These are phyloP conservation scores for Raffaelea albimanens DNA, from an alignment of 2,329 filamentous ascomycete genomes.

Conservation along the genomic window DNA sequence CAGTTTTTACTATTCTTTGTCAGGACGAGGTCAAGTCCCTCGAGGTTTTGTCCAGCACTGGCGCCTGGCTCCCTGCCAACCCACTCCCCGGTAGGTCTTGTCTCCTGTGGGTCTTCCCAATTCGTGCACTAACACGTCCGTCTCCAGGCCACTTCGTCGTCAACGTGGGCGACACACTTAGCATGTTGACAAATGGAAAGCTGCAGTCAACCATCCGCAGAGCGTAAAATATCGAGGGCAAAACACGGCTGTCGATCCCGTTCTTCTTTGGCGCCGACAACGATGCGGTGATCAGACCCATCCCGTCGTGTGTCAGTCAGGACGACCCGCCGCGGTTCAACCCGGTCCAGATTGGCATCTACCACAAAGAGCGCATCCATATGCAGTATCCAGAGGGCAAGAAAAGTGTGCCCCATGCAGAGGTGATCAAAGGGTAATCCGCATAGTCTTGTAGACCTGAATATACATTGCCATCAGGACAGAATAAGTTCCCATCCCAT, in stretches of 20 bases:
- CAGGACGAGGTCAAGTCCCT: neutral
- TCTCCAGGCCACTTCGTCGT: slow-evolving; percentile 44
- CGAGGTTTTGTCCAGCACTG: neutral
- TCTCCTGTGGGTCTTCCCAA: too few relatives aligned
- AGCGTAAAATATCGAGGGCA: slow-evolving; percentile 29
- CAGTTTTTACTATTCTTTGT: neutral
- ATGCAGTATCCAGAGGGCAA: too few relatives aligned
- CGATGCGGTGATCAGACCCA: slow-evolving; percentile 36
- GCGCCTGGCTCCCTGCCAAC: neutral
- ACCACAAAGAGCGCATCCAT: too few relatives aligned
- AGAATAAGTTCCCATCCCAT: neutral
- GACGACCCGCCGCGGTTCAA: slow-evolving; percentile 26
- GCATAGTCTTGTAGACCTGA: too few relatives aligned
- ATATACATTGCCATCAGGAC: too few relatives aligned
- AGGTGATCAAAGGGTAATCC: too few relatives aligned
- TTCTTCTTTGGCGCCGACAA: slow-evolving; percentile 44
- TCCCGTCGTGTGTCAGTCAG: slow-evolving; percentile 32
- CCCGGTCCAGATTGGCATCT: too few relatives aligned
- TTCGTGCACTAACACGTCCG: neutral
- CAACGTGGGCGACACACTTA: slow-evolving; percentile 78
- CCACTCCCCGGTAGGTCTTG: neutral
- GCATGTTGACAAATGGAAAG: slow-evolving; percentile 69
- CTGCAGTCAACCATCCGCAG: slow-evolving; percentile 44
- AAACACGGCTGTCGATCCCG: slow-evolving; percentile 45
- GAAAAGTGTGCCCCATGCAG: too few relatives aligned